Evolutionary conservation across 208 protist genomes (phyloP).

Genomic region (Entamoeba moshkovskii): DNA sequence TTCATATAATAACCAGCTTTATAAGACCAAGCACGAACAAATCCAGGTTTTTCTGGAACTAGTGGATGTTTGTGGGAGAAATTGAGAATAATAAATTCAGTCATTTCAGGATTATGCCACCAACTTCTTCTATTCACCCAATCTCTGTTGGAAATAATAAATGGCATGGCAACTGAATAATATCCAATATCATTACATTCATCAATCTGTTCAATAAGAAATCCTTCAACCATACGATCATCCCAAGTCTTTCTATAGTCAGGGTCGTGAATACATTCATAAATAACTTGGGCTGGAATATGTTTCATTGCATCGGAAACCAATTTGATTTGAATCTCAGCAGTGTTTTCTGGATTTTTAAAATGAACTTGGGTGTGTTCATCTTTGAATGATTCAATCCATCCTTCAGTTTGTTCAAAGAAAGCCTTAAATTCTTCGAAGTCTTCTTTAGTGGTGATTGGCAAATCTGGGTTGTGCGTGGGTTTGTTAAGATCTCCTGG

Average conservation of each 20-base stretch:
- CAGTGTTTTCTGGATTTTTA: background rate
- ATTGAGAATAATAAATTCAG: background rate
- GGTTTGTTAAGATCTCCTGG: background rate
- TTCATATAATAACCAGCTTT: background rate
- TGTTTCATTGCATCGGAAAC: background rate
- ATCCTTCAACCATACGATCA: background rate
- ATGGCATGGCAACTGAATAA: background rate
- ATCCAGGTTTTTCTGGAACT: background rate
- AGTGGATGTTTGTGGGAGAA: background rate
- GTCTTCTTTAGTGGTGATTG: background rate
- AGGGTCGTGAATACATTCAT: background rate
- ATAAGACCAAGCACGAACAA: background rate
- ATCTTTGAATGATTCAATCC: background rate
- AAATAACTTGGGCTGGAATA: background rate
- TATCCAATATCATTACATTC: background rate
- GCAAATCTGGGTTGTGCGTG: background rate
- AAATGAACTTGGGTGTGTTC: background rate
- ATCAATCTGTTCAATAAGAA: background rate
- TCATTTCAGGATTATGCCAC: background rate
- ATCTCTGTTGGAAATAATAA: background rate
- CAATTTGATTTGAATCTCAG: background rate
- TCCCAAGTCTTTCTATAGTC: background rate
- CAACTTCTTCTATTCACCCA: background rate
- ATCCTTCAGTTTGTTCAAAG: background rate
- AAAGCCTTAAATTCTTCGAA: background rate